Conservation (phyloP, 2,329 filamentous ascomycete species). For the Aspergillus udagawae region DNA sequence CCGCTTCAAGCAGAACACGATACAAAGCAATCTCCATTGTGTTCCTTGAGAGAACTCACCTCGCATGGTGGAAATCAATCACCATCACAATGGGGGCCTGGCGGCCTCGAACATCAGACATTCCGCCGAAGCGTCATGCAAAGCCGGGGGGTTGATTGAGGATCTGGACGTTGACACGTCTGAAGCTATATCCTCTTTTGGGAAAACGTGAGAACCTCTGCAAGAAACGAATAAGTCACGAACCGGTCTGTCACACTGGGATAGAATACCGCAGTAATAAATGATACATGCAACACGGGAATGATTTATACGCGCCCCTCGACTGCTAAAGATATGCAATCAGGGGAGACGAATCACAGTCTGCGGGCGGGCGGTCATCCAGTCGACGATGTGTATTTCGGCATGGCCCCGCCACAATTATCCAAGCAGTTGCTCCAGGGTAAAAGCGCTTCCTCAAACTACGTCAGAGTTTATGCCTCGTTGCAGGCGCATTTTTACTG, state of each 20-base stretch:
- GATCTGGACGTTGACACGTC: slow-evolving; percentile 9
- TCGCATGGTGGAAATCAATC: slow-evolving; percentile 78
- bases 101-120: slow-evolving; percentile 44
- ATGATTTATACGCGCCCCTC: background rate
- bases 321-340: background rate
- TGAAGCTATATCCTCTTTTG: slow-evolving; percentile 9
- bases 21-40: background rate
- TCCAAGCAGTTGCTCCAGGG: background rate
- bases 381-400: background rate
- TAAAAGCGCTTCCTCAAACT: background rate
- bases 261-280: background rate
- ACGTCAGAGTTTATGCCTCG: background rate
- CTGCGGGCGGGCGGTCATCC: slow-evolving; percentile 20
- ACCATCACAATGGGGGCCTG: slow-evolving; percentile 66
- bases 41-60: slow-evolving; percentile 29
- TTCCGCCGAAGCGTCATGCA: slow-evolving; percentile 18
- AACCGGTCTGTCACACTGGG: slow-evolving; percentile 2
- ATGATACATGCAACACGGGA: background rate
- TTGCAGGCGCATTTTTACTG: background rate
- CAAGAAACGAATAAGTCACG: background rate
- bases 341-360: slow-evolving; percentile 6
- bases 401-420: background rate
- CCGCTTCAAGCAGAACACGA: background rate
- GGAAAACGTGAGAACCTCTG: slow-evolving; percentile 6
- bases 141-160: background rate